Conservation (phyloP, 495 filamentous ascomycete genomes). For the Neurospora sp. region DNA sequence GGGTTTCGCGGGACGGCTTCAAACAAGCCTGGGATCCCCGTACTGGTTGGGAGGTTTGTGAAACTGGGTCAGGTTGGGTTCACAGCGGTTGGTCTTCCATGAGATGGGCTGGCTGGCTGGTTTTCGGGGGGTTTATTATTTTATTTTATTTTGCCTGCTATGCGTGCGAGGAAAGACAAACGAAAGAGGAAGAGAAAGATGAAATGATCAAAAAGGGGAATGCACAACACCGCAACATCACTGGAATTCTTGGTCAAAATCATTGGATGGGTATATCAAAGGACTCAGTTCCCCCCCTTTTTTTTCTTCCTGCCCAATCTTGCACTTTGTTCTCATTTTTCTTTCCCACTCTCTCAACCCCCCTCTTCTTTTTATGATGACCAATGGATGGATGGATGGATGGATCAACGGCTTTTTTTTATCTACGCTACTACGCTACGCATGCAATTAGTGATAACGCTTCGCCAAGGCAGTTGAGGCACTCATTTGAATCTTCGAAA, state of each 20-base stretch:
- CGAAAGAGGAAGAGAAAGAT: background rate
- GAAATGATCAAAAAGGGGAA: background rate
- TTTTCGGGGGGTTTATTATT: background rate
- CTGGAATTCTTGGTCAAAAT: background rate
- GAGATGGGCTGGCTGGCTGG: background rate
- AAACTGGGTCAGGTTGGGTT: background rate
- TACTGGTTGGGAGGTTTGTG: background rate
- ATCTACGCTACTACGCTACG: constrained; percentile 2
- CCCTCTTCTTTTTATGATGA: background rate
- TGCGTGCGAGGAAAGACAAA: background rate
- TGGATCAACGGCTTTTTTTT: background rate
- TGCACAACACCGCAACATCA: background rate
- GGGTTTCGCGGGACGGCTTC: background rate
- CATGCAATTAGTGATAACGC: constrained; percentile 2
- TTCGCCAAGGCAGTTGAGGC: background rate
- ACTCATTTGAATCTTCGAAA: background rate
- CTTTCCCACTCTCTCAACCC: background rate
- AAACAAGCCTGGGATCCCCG: background rate
- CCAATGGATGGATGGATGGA: background rate
- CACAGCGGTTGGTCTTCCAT: background rate
- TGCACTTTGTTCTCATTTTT: background rate
- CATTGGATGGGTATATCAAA: background rate
- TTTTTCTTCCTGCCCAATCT: background rate
- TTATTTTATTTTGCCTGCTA: background rate
- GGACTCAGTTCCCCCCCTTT: background rate